Percentiles rank a stretch among this genome's conserved stretches.
phyloP scores from a whole-genome alignment of 1,284 basidiomycete genomes.

The Mycena sp. region DNA sequence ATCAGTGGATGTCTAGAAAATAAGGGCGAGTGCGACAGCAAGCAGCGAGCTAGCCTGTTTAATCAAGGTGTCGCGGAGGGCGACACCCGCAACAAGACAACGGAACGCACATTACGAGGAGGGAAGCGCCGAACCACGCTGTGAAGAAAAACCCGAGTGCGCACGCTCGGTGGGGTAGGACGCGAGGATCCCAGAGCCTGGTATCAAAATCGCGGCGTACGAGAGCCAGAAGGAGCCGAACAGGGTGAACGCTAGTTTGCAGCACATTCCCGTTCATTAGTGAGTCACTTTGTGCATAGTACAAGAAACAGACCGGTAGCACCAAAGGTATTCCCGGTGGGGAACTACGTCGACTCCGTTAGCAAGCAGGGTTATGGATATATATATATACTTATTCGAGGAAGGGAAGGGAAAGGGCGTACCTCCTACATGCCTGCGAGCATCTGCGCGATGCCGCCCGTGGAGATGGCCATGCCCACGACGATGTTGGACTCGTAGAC shows the following conservation, averaged over 20 bases:
- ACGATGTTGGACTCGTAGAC: slow-evolving; percentile 74
- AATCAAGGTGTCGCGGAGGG: slow-evolving; percentile 5
- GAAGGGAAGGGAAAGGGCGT: slow-evolving; percentile 10
- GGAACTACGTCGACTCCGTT: slow-evolving; percentile 55
- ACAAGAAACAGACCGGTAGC: slow-evolving; percentile 61
- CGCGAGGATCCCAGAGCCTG: slow-evolving; percentile 64
- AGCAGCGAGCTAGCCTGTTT: slow-evolving; percentile 3
- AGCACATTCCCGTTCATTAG: slow-evolving; percentile 34
- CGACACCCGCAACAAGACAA: slow-evolving; percentile 12
- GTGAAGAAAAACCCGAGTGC: slow-evolving; percentile 76
- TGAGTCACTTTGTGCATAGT: neutral
- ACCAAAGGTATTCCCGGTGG: slow-evolving; percentile 71
- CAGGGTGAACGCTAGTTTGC: slow-evolving; percentile 77
- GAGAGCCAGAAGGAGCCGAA: slow-evolving; percentile 90
- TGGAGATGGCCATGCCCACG: slow-evolving; percentile 84
- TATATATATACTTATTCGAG: no score
- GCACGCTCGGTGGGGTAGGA: slow-evolving; percentile 54
- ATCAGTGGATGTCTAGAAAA: slow-evolving; percentile 11
- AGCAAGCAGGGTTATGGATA: slow-evolving; percentile 11
- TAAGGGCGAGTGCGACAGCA: slow-evolving; percentile 11
- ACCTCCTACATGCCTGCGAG: slow-evolving; percentile 60
- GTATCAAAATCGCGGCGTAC: slow-evolving; percentile 73
- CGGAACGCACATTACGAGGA: slow-evolving; percentile 63
- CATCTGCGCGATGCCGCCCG: slow-evolving; percentile 82
- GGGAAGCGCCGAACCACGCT: slow-evolving; percentile 77